Evolutionary conservation across 306 rosid genomes (phyloP).

Genomic region (Ormosia emarginata): DNA sequence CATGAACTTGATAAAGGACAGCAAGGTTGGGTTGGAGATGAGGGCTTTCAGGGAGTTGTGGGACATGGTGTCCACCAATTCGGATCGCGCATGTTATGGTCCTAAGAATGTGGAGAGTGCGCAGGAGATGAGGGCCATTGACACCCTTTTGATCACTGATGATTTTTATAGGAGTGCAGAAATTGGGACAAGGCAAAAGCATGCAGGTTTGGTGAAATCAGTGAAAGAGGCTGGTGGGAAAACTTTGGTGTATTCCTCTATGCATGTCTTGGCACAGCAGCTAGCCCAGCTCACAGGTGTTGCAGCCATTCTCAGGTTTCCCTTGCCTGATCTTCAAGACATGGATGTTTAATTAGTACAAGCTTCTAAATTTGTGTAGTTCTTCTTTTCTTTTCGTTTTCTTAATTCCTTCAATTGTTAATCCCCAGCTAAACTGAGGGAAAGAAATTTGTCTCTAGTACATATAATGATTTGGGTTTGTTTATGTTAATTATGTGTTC

Average conservation of each 20-base stretch:
- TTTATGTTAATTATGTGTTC: background rate
- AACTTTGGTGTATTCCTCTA: slow-evolving; percentile 31
- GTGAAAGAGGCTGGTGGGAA: slow-evolving; percentile 39
- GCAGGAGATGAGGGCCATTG: slow-evolving; percentile 35
- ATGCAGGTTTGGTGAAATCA: background rate
- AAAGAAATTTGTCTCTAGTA: background rate
- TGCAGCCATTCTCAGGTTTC: slow-evolving; percentile 46
- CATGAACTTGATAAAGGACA: slow-evolving; percentile 27
- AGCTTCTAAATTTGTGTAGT: background rate
- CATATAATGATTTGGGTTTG: background rate
- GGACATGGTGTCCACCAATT: slow-evolving; percentile 22
- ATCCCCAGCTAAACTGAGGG: background rate
- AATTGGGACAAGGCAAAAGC: slow-evolving; percentile 8
- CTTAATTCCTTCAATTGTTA: background rate
- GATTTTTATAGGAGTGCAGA: slow-evolving; percentile 32
- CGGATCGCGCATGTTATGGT: slow-evolving; percentile 39
- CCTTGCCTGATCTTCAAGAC: slow-evolving; percentile 34
- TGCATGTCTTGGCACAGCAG: slow-evolving; percentile 33
- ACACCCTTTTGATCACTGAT: slow-evolving; percentile 34
- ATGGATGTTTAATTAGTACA: background rate
- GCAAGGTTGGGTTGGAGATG: slow-evolving; percentile 13
- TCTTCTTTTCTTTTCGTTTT: background rate
- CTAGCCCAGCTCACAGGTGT: slow-evolving; percentile 19
- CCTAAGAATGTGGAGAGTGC: slow-evolving; percentile 28
- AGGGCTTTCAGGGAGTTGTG: slow-evolving; percentile 18